phyloP scores from a whole-genome alignment of 2,329 filamentous ascomycete species.

The Fusarium sambucinum region DNA sequence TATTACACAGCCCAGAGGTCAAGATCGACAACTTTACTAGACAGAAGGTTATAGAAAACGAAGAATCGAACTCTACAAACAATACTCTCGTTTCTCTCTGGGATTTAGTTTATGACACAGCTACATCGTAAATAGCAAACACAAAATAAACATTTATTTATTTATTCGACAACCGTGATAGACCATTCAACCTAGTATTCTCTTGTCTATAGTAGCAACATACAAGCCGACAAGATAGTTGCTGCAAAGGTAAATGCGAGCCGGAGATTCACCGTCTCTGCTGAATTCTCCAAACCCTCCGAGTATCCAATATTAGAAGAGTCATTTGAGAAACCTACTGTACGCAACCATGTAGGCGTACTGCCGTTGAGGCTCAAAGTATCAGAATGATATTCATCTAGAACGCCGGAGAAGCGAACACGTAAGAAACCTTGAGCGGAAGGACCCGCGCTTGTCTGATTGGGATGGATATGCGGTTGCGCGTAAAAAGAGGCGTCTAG shows the following conservation, averaged over 20 bases:
- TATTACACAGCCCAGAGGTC: too few species aligned
- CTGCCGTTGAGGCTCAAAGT: rapidly evolving
- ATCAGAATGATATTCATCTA: constrained; percentile 2
- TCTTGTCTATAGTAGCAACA: rapidly evolving
- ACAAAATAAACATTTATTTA: too few species aligned
- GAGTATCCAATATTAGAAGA: background rate
- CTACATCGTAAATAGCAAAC: too few species aligned
- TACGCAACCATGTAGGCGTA: background rate
- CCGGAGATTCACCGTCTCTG: background rate
- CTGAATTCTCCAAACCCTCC: background rate
- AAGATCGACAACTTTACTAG: too few species aligned
- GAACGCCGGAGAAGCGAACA: background rate
- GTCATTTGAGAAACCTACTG: constrained; percentile 4
- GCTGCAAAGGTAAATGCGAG: rapidly evolving
- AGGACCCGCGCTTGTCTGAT: rapidly evolving
- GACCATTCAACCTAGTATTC: rapidly evolving
- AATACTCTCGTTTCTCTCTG: too few species aligned
- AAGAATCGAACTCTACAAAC: too few species aligned
- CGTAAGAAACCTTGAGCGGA: background rate
- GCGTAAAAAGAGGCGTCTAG: background rate
- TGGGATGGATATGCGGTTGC: rapidly evolving
- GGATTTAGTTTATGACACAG: too few species aligned
- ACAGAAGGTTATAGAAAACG: too few species aligned
- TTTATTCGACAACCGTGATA: too few species aligned
- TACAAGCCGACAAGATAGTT: rapidly evolving